Base-by-base conservation (phyloP, 176 grass and related monocot genomes). In the Saccharum spontaneum region DNA sequence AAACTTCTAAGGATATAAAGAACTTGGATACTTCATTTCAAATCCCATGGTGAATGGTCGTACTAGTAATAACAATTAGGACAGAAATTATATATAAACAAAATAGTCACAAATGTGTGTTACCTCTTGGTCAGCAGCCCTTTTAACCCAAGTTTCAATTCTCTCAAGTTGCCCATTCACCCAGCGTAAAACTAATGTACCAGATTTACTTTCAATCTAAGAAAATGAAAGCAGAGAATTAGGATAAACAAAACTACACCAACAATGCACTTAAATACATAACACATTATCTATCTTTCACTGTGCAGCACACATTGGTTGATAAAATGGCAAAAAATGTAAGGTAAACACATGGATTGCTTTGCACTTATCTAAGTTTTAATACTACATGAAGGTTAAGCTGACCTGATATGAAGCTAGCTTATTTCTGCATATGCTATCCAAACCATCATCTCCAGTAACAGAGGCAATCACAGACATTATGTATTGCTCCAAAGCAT, bases 101-200 rank as follows among this genome's bases (percentile, higher is more conserved):
- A 12, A 50, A 70, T 72, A 31, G 23, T 39, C 15, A 81, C 24
- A 75, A 55, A 87, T 62, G 41, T 85, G 50, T 77, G 49, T 86
- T 92, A 99, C 97, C 93, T 96, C 97, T 81, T 94, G 93, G 81
- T 95, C 89, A 74, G 89, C 85, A 67, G 93, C 88, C 54, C 97
- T 87, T 90, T 77, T 96, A 75, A 99, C 91, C 97, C 97, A 99
- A 57, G 83, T 91, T 90, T 88, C 92, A 79, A 96, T 94, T 92
- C 93, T 96, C 65, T 99, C 97, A 66, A 99, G 91, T 80, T 99
- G 97, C 48, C 87, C 83, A 49, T 99, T 99, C 37, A 99, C 90
- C 97, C 97, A 99, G 50, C 97, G 89, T 52, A 94, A 88, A 78
- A 99, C 88, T 77, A 99, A 59, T 4, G 91, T 96, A 77, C 93